These are phyloP conservation scores for Fraxinus latifolia DNA, from an alignment of 305 asterid genomes.

Conservation along the genomic window DNA sequence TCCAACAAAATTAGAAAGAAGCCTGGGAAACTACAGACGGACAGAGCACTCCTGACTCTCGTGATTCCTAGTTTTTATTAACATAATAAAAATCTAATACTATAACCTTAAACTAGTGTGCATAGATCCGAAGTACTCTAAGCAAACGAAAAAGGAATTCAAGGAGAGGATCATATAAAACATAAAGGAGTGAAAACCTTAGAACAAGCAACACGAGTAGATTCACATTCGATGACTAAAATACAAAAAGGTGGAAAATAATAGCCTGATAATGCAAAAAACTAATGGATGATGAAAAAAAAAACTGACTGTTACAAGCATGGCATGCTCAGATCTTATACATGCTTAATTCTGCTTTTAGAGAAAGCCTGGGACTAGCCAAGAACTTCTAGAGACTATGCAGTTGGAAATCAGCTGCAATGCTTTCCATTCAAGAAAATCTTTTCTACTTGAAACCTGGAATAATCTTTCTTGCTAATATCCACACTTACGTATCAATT, in stretches of 20 bases:
- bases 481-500: not conserved
- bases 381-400: not conserved
- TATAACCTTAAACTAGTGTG: not conserved
- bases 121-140: not conserved
- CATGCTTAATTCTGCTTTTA: not conserved
- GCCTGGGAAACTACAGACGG: conserved; percentile 3
- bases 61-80: conserved; percentile 9
- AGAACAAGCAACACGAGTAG: not conserved
- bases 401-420: not conserved
- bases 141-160: conserved; percentile 2
- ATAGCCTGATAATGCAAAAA: not conserved
- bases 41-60: not conserved
- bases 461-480: not conserved
- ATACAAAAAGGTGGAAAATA: not conserved
- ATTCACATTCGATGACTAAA: not conserved
- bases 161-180: not conserved
- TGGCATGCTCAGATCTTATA: not conserved
- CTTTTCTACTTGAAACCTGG: not conserved
- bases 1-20: conserved; percentile 17
- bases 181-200: not conserved
- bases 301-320: not conserved
- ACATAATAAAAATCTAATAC: not conserved
- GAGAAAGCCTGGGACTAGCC: not conserved
- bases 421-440: not conserved
- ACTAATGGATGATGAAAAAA: not conserved